Base-by-base conservation (phyloP, 2,329 filamentous ascomycete genomes). In the Botrytis aclada region DNA sequence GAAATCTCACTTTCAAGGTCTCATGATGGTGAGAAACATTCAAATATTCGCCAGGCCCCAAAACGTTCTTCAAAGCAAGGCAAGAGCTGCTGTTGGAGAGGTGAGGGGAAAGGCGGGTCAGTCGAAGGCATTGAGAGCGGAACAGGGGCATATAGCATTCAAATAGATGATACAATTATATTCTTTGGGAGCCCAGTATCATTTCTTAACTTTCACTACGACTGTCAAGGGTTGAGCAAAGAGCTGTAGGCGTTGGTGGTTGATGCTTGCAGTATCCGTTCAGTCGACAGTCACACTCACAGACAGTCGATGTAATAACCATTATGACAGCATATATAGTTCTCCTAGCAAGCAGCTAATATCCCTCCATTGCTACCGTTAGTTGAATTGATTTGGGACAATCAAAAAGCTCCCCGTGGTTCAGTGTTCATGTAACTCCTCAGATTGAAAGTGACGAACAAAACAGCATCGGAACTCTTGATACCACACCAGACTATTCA, bases 81-180 rank as follows among this genome's bases (percentile, higher is more conserved):
- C n/a, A n/a, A n/a, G n/a, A n/a, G n/a, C n/a, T n/a, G n/a, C n/a
- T n/a, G n/a, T n/a, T n/a, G n/a, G n/a, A n/a, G n/a, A n/a, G n/a
- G n/a, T n/a, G 2, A 29, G 6, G 51, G n/a, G 14, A 9, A 56
- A 56, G 7, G 51, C 5, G 14, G 25, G 8, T 6, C 43, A 45
- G n/a, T 18, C 14, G 51, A 56, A 14, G 51, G 9, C 12, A 10
- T n/a, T 51, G 25, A 9, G 14, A 32, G n/a, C 3, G 14, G 12
- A 32, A 6, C n/a, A 7, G 12, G 0, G 2, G 10, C 4, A 7
- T 18, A 2, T 18, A 56, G n/a, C 18, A 8, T 20, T 1, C 2
- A 18, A 56, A 20, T n/a, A 3, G 22, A 25, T 51, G n/a, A 2
- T 12, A 51, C n/a, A 14, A 10, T 14, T n/a, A 3, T 14, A n/a